A percentile compares a stretch with the other conserved stretches of the same genome.
phyloP scores from a whole-genome alignment of 1,284 basidiomycete species.

The Sanghuangporus baumii region DNA sequence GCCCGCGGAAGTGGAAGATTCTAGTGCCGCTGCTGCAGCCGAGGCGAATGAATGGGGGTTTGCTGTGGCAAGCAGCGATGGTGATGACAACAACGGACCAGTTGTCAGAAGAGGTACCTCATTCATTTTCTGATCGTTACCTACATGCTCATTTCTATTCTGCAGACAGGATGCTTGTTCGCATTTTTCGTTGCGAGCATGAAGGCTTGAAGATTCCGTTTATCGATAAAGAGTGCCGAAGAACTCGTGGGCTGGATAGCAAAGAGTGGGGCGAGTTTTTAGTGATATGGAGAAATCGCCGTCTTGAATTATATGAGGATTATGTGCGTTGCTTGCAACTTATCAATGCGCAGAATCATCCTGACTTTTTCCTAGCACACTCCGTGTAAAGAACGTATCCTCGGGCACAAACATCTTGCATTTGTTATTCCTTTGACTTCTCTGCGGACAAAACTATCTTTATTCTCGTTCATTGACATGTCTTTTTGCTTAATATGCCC shows the following conservation, averaged over 20 bases:
- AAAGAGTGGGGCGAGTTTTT: conserved; percentile 74
- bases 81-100: conserved; percentile 27
- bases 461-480: conserved; percentile 79
- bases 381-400: conserved; percentile 55
- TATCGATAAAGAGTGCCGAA: conserved; percentile 63
- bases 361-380: conserved; percentile 38
- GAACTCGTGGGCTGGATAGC: conserved; percentile 53
- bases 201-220: conserved; percentile 50
- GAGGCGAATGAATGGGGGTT: conserved; percentile 18
- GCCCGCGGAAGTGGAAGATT: conserved; percentile 44
- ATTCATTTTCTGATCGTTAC: not conserved
- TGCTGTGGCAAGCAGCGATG: conserved; percentile 21
- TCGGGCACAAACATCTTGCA: conserved; percentile 61
- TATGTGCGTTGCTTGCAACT: conserved; percentile 34
- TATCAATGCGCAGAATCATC: conserved; percentile 20
- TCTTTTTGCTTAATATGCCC: conserved; percentile 73
- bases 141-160: not conserved
- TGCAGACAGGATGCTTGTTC: conserved; percentile 80
- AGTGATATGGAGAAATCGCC: conserved; percentile 70
- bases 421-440: conserved; percentile 63
- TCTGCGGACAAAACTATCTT: conserved; percentile 55
- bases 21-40: conserved; percentile 55
- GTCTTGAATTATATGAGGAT: conserved; percentile 75
- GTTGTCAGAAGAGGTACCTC: conserved; percentile 59
- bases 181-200: conserved; percentile 55